Evolutionary conservation across 2,329 filamentous ascomycete genomes (phyloP).

Genomic region (Colletotrichum eremochloae): DNA sequence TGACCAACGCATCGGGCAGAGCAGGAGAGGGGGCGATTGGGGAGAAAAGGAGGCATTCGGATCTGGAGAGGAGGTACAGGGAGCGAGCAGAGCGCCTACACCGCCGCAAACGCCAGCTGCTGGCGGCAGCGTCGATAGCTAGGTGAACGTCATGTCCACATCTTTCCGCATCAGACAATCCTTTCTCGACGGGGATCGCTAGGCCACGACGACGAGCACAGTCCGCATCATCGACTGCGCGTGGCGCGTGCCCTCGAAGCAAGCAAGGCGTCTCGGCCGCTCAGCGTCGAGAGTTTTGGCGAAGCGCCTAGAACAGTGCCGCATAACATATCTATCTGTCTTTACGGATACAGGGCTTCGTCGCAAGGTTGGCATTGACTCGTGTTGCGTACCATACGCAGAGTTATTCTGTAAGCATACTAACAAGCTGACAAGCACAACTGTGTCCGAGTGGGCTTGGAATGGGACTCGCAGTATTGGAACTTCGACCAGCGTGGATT

Average conservation of each 20-base stretch:
- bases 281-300: not conserved
- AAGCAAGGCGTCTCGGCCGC: not conserved
- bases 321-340: not conserved
- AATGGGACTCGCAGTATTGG: not conserved
- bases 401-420: not conserved
- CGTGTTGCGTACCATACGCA: not conserved
- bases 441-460: not conserved
- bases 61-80: not conserved
- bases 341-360: not conserved
- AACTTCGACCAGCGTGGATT: not conserved
- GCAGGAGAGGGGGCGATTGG: not conserved
- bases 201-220: not conserved
- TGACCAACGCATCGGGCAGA: not conserved
- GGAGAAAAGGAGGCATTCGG: not conserved
- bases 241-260: not conserved
- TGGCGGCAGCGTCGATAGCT: not conserved
- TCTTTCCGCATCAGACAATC: not conserved
- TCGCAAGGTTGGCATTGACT: slow-evolving; percentile 11
- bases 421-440: not conserved
- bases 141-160: not conserved
- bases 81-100: too few relatives aligned
- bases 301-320: not conserved
- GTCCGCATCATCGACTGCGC: not conserved
- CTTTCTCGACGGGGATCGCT: not conserved
- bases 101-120: not conserved